These are phyloP conservation scores for Exophiala bonariae DNA, from an alignment of 2,329 filamentous ascomycete genomes.

Conservation along the genomic window DNA sequence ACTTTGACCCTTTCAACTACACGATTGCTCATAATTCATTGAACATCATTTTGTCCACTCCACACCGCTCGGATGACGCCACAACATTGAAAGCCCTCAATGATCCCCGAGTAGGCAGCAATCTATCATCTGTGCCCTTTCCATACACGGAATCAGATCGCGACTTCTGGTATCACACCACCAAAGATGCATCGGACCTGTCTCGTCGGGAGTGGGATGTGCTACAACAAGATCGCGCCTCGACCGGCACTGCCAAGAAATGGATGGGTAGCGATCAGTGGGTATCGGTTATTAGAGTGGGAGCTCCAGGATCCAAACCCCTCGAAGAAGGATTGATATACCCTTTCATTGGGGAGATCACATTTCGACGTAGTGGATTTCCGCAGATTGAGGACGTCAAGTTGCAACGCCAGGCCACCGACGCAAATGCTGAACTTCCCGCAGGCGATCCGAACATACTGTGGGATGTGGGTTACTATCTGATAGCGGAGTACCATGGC, in stretches of 20 bases:
- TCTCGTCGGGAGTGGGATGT: slow-evolving; percentile 1
- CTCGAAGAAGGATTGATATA: no score
- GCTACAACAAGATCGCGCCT: not conserved
- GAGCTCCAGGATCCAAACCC: not conserved
- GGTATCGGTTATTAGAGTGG: slow-evolving; percentile 7
- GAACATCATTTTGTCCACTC: slow-evolving; percentile 6
- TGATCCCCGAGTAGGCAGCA: slow-evolving; percentile 27
- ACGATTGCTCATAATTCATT: slow-evolving; percentile 6
- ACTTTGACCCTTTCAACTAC: slow-evolving; percentile 26
- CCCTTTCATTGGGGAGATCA: slow-evolving; percentile 29
- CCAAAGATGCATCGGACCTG: slow-evolving; percentile 25
- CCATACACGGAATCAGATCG: slow-evolving; percentile 29
- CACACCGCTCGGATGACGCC: slow-evolving; percentile 3
- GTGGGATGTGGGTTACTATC: slow-evolving; percentile 25
- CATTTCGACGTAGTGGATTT: slow-evolving; percentile 28
- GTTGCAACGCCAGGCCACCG: slow-evolving; percentile 20
- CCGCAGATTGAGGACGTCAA: slow-evolving; percentile 25
- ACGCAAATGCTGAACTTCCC: slow-evolving; percentile 23
- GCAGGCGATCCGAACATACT: slow-evolving; percentile 29
- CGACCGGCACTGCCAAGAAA: not conserved
- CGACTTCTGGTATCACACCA: slow-evolving; percentile 4
- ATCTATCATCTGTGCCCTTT: slow-evolving; percentile 29
- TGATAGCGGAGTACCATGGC: slow-evolving; percentile 30
- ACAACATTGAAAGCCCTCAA: slow-evolving; percentile 27
- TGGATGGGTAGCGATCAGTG: slow-evolving; percentile 7